Conservation (phyloP, 176 grass and related monocot species). For the Aegilops tauschii region DNA sequence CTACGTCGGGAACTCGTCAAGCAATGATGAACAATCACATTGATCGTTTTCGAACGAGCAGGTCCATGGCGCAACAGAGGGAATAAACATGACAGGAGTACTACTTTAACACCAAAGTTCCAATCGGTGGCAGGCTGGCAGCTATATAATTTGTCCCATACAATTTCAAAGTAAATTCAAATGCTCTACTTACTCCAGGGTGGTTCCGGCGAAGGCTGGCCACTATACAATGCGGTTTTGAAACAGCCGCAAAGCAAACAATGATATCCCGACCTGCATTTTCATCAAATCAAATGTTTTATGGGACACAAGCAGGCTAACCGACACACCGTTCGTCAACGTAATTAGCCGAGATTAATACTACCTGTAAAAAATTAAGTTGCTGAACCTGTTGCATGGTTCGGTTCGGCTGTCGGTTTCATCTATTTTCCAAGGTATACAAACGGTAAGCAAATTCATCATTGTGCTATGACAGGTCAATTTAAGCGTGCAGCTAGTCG, state of each 20-base stretch:
- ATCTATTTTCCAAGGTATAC: neutral
- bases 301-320: neutral
- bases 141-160: neutral
- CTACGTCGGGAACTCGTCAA: neutral
- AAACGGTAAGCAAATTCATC: neutral
- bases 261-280: neutral
- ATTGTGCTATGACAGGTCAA: neutral
- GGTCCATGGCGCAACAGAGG: neutral
- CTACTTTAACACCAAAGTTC: neutral
- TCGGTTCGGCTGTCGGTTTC: conserved; percentile 6
- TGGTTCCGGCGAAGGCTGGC: neutral
- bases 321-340: conserved; percentile 1
- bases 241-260: neutral
- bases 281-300: neutral
- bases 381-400: neutral
- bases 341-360: neutral
- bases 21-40: neutral
- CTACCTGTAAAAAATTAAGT: neutral
- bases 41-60: conserved; percentile 2
- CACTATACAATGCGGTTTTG: neutral
- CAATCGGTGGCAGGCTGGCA: neutral
- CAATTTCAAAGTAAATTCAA: too few species aligned
- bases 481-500: neutral
- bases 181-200: neutral
- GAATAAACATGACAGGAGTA: neutral